Percentiles rank a stretch among this genome's conserved stretches.
These are phyloP conservation scores for Phytophthora sansomeana DNA, from an alignment of 352 stramenopile genomes.

Conservation along the genomic window DNA sequence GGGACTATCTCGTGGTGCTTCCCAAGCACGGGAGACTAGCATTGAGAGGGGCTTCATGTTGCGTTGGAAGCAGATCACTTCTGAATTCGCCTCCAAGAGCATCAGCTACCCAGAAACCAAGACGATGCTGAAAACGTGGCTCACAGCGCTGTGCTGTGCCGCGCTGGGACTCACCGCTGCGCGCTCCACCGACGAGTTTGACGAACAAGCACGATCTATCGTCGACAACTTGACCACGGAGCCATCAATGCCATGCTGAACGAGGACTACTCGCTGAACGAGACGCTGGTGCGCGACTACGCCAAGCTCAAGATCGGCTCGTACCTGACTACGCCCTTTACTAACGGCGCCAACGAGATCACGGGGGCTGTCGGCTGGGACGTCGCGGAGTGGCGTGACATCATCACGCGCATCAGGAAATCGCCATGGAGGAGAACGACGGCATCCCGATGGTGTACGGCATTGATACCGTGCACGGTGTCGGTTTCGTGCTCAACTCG, in stretches of 20 bases:
- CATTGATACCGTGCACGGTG: conserved; percentile 87
- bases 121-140: conserved; percentile 34
- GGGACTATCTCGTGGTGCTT: neutral
- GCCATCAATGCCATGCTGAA: conserved; percentile 24
- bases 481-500: conserved; percentile 78
- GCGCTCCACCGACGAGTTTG: conserved; percentile 14
- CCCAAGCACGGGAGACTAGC: neutral
- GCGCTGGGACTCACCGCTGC: conserved; percentile 12
- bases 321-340: conserved; percentile 63
- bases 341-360: conserved; percentile 33
- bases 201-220: conserved; percentile 21
- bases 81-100: conserved; percentile 17
- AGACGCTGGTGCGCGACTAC: conserved; percentile 63
- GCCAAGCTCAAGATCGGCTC: conserved; percentile 83
- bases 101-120: conserved; percentile 3
- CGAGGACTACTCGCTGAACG: conserved; percentile 52
- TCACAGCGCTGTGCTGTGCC: conserved; percentile 17
- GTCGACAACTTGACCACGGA: conserved; percentile 29
- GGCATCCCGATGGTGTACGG: conserved; percentile 74
- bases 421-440: conserved; percentile 63
- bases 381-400: conserved; percentile 65
- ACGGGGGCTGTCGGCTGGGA: conserved; percentile 42
- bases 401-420: conserved; percentile 79
- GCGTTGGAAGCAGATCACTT: conserved; percentile 19
- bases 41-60: neutral